Evolutionary conservation across 305 asterid species (phyloP).

Genomic region (Fraxinus sp.): DNA sequence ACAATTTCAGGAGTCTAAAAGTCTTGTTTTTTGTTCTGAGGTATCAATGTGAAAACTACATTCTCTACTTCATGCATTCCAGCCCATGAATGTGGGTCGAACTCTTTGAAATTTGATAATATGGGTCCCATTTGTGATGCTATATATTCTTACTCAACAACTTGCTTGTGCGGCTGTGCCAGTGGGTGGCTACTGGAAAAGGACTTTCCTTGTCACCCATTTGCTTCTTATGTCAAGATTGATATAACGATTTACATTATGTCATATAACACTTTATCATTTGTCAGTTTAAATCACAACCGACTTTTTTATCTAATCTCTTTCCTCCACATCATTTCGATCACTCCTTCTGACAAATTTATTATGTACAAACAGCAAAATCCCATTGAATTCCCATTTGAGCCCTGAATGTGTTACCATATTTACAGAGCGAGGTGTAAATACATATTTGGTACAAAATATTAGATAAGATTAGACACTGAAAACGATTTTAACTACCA

Average conservation of each 20-base stretch:
- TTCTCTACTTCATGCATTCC: constrained; percentile 36
- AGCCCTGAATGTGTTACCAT: background rate
- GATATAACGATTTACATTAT: too few species aligned
- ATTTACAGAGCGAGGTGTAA: background rate
- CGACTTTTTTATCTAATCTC: too few species aligned
- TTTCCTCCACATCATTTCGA: too few species aligned
- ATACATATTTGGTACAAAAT: background rate
- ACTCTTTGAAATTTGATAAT: background rate
- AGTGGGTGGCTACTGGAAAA: constrained; percentile 24
- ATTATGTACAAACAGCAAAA: too few species aligned
- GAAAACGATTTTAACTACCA: background rate
- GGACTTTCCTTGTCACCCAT: constrained; percentile 6
- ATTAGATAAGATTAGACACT: background rate
- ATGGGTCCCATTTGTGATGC: background rate
- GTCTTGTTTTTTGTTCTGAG: background rate
- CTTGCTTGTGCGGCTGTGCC: constrained; percentile 20
- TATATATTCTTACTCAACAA: constrained; percentile 1
- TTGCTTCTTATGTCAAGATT: background rate
- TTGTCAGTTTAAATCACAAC: too few species aligned
- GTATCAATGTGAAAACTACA: constrained; percentile 22
- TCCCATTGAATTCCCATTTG: background rate
- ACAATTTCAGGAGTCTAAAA: background rate
- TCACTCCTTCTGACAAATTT: too few species aligned
- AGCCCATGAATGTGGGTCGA: constrained; percentile 36
- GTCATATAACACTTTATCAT: too few species aligned